These are phyloP conservation scores for Kuraishia hungarica DNA, from an alignment of 805 yeast genomes.

Conservation along the genomic window DNA sequence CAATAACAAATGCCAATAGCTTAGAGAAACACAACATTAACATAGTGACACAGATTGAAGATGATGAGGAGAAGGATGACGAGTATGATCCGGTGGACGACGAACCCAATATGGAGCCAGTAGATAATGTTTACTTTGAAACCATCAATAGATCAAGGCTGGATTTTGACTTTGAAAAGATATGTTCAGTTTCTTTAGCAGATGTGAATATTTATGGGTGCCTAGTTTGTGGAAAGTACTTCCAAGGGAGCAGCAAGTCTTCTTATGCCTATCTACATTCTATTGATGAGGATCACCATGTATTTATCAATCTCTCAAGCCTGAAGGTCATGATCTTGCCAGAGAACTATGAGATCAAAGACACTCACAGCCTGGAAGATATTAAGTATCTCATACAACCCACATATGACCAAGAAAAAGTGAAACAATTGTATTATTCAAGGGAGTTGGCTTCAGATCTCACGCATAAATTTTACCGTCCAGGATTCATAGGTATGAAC, in stretches of 20 bases:
- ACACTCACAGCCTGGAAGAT: slow-evolving; percentile 33
- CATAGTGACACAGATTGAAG: background rate
- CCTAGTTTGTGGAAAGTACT: slow-evolving; percentile 63
- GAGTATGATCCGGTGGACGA: background rate
- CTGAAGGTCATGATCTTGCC: slow-evolving; percentile 53
- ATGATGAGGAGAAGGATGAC: background rate
- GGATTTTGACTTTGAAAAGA: slow-evolving; percentile 65
- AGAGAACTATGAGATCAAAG: slow-evolving; percentile 37
- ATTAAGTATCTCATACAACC: slow-evolving; percentile 49
- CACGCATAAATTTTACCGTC: slow-evolving; percentile 34
- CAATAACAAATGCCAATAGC: background rate
- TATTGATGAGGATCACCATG: slow-evolving; percentile 52
- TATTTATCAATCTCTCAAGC: slow-evolving; percentile 47
- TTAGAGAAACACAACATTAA: background rate
- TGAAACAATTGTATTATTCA: slow-evolving; percentile 21
- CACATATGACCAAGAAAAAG: slow-evolving; percentile 25
- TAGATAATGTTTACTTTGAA: slow-evolving; percentile 22
- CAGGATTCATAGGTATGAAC: slow-evolving; percentile 63
- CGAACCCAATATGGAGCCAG: background rate
- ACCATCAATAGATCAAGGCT: slow-evolving; percentile 34
- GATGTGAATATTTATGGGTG: slow-evolving; percentile 62
- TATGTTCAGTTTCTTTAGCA: slow-evolving; percentile 57
- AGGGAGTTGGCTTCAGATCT: slow-evolving; percentile 28
- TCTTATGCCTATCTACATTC: slow-evolving; percentile 67
- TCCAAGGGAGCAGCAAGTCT: slow-evolving; percentile 55